Evolutionary conservation across 2,329 filamentous ascomycete genomes (phyloP), one percentile per base, ranked within the genome.

Genomic region (Scedosporium apiospermum): DNA sequence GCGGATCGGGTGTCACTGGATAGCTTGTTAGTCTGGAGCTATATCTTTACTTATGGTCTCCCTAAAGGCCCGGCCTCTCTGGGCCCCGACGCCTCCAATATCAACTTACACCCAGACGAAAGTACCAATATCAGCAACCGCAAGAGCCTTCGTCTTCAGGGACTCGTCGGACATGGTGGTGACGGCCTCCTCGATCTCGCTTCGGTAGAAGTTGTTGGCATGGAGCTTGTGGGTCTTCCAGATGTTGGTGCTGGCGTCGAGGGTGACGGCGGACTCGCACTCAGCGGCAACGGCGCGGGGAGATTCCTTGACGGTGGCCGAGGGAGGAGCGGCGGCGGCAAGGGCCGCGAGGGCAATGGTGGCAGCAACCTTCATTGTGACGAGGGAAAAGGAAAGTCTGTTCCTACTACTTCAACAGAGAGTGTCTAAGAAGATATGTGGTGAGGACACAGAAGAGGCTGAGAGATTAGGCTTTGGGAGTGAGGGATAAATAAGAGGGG

Each of bases 161-260:
- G 64, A 68, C 14, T 68, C 55, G 65, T 72, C 71, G 59, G 65
- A 65, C 41, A 76, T 69, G 62, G 65, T 59, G 57, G 63, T 62
- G 21, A 71, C 68, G 63, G 74, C 75, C 7, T 69, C 73, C 67
- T 73, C 69, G 58, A 77, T 69, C 71, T 77, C 75, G 18, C 64
- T 60, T 42, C 73, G 71, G 71, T 68, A 69, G 65, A 70, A 74
- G 65, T 59, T 70, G 72, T 75, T 76, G 66, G 74, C 64, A 66
- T 77, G 75, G 59, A 77, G 73, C 49, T 66, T 75, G 71, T 77
- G 76, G 66, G 71, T 69, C 62, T 69, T 66, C 64, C 69, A 77
- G 51, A 74, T 67, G 67, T 77, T 77, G 65, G 70, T 73, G 65
- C 63, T 71, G 65, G 74, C 73, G 57, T 76, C 72, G 63, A 77